Base-by-base conservation (phyloP, 306 rosid genomes). In the Ormosia emarginata region DNA sequence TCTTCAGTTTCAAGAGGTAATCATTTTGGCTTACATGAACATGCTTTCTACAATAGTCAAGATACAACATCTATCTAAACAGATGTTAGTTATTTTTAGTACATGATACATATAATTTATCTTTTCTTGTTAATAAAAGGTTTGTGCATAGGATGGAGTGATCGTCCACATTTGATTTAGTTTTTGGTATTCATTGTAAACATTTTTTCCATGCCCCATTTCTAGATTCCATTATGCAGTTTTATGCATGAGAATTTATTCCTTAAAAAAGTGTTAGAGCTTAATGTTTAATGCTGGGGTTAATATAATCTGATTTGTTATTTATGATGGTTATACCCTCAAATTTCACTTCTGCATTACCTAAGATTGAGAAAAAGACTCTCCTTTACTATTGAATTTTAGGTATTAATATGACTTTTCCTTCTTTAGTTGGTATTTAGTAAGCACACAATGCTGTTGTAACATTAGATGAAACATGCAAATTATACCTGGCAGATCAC, bases 1-100 rank as follows among this genome's bases (percentile, higher is more conserved):
- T 80, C 98, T 95, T 72, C 79, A 85, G 90, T 95, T 95, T 89
- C 90, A 93, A 87, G 94, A 93, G 98, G 99, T 93, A 82, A 79
- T 78, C 56, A 79, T 67, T 56, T 66, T 80, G 12, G 40, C 55
- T 73, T 73, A 3, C 59, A 15, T 67, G 37, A 67, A 57, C 73
- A 33, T 68, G 65, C 79, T 64, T 75, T 66, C 74, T 61, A 43
- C 79, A 47, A 53, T 15, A 24, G 73, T 68, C 72, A 62, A 69
- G 84, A 75, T 71, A 52, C 76, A 57, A 36, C 24, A 7, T 74
- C 56, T 39, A 14, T 63, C 56, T 50, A 67, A 59, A 32, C 24
- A 36, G 50, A 64, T 39, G 29, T n/a, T 15, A 40, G 67, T n/a
- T 47, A 1, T 33, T 30, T 15, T 9, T 33, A 74, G 15, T 24